A percentile compares a stretch with the other conserved stretches of the same genome.
These are phyloP conservation scores for Priceomyces fermenticarens DNA, from an alignment of 805 yeast genomes.

Conservation along the genomic window DNA sequence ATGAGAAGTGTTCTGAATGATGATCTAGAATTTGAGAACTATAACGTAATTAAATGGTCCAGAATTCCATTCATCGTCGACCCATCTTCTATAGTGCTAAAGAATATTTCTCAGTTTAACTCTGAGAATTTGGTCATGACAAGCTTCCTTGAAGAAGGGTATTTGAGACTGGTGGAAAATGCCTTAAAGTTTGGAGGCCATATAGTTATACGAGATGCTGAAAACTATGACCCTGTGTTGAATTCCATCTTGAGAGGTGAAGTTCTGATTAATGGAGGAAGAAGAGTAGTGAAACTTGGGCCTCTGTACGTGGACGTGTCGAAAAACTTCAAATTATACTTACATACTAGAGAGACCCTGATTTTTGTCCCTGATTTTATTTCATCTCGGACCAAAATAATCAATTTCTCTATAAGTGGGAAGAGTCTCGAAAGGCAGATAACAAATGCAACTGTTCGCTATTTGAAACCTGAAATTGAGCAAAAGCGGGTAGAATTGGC, in stretches of 20 bases:
- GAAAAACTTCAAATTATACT: conserved; percentile 54
- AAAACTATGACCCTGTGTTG: conserved; percentile 72
- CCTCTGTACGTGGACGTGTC: conserved; percentile 65
- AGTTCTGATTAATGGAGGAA: conserved; percentile 63
- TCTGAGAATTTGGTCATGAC: conserved; percentile 48
- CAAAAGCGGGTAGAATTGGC: conserved; percentile 50
- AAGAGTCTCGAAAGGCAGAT: conserved; percentile 64
- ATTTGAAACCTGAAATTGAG: conserved; percentile 67
- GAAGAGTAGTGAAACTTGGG: conserved; percentile 60
- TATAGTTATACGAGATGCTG: conserved; percentile 75
- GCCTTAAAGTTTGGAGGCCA: conserved; percentile 81
- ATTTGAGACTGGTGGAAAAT: conserved; percentile 68
- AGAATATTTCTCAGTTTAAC: conserved; percentile 32
- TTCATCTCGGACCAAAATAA: conserved; percentile 56
- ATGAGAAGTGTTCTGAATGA: conserved; percentile 63
- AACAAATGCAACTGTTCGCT: conserved; percentile 51
- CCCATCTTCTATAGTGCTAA: conserved; percentile 53
- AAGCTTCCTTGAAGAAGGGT: conserved; percentile 69
- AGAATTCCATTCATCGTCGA: conserved; percentile 64
- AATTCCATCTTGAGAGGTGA: conserved; percentile 62
- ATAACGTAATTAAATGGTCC: conserved; percentile 45
- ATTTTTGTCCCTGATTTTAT: conserved; percentile 50
- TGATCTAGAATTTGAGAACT: conserved; percentile 61
- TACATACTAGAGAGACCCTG: conserved; percentile 60
- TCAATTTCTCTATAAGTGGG: conserved; percentile 73